phyloP scores from a whole-genome alignment of 306 rosid genomes.

The Echinosophora koreensis region DNA sequence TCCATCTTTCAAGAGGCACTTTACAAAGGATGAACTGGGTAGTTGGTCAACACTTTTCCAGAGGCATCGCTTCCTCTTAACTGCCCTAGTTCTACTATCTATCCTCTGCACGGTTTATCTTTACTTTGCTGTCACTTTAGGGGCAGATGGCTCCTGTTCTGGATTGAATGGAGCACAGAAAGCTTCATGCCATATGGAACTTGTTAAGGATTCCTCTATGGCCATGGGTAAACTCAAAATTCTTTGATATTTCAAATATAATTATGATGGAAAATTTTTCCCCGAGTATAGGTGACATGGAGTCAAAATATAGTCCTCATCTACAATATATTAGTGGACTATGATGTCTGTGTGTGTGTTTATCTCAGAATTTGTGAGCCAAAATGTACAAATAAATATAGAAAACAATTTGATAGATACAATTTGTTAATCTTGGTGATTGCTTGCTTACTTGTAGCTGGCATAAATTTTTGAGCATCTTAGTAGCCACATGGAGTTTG shows the following conservation, averaged over 20 bases:
- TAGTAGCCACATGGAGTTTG: constrained; percentile 32
- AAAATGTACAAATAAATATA: constrained; percentile 42
- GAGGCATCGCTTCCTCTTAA: constrained; percentile 88
- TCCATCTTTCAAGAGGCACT: constrained; percentile 74
- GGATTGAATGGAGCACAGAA: constrained; percentile 70
- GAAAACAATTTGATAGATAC: constrained; percentile 42
- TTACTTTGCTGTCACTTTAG: constrained; percentile 86
- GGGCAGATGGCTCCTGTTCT: constrained; percentile 63
- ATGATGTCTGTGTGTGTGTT: constrained; percentile 41
- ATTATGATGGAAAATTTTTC: constrained; percentile 11
- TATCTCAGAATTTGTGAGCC: constrained; percentile 43
- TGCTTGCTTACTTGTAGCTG: constrained; percentile 24
- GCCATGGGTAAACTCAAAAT: constrained; percentile 82
- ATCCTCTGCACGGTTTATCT: constrained; percentile 86
- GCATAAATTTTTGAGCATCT: constrained; percentile 15
- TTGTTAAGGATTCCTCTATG: constrained; percentile 65
- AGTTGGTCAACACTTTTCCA: constrained; percentile 79
- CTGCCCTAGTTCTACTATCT: constrained; percentile 68
- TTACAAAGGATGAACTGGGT: constrained; percentile 71
- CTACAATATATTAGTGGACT: constrained; percentile 18
- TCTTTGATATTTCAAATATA: constrained; percentile 55
- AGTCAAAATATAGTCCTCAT: constrained; percentile 38
- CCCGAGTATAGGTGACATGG: constrained; percentile 42
- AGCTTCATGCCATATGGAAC: constrained; percentile 76
- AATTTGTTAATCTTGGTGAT: constrained; percentile 32